Base-by-base conservation (phyloP, 129 eudicot genomes). In the Silybum marianum region DNA sequence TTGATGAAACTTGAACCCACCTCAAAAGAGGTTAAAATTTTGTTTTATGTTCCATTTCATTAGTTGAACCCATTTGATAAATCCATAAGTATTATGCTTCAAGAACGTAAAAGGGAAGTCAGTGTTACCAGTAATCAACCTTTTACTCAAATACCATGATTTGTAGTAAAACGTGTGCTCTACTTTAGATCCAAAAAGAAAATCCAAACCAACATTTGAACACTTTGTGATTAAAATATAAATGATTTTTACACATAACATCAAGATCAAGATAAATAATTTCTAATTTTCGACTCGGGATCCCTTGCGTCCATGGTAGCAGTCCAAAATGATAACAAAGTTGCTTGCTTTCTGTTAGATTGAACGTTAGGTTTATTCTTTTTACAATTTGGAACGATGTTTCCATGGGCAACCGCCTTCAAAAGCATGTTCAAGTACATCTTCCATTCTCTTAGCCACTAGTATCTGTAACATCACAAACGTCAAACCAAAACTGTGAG, bases 361-460 rank as follows among this genome's bases (percentile, higher is more conserved):
- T 21, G 32, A 54, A 13, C 63, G 63, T 54, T 54, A 54, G 63
- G 22, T 54, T 54, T 28, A 67, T 66, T 9, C 38, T 54, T 44
- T 81, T 89, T 91, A 94, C 44, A 94, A 80, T 78, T 82, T 92
- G 0, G 98, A 83, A 67, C 71, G 89, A 73, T 63, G 84, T 88
- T 92, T 92, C 94, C 88, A 88, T 16, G 98, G 98, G 77, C 97
- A 94, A 26, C 98, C 98, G 22, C 98, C 97, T 87, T 94, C 98
- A 78, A 94, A 94, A 72, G 98, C 98, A 3, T 94, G 96, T 71
- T 94, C 97, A 79, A 94, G 85, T 67, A 94, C 98, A 62, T 94
- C 98, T 85, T 94, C 98, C 98, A 94, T 86, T 58, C 97, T 85
- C 87, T 90, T 94, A 12, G 94, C 98, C 75, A 80, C 82, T 65